A percentile compares a stretch with the other conserved stretches of the same genome.
Conservation (phyloP, 192 early-diverging fungal species). For the Backusella australiensis region DNA sequence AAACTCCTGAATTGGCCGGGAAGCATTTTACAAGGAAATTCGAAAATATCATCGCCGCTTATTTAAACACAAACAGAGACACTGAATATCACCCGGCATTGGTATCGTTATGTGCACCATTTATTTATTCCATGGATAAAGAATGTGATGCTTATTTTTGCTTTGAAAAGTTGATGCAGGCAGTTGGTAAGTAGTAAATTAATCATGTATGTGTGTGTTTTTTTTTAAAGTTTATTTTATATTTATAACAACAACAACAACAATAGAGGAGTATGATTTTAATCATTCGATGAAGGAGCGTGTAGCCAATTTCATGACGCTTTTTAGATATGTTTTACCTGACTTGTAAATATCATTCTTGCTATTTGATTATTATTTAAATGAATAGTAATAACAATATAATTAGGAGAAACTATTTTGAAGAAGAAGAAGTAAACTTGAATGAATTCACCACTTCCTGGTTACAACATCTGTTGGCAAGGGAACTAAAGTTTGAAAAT, state of each 20-base stretch:
- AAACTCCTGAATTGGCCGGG: conserved; percentile 32
- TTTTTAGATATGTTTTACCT: conserved; percentile 80
- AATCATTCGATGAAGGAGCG: conserved; percentile 66
- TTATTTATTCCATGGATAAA: conserved; percentile 67
- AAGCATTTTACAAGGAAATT: conserved; percentile 46
- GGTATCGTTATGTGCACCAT: conserved; percentile 79
- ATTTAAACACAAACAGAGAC: conserved; percentile 74
- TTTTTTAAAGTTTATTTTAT: neutral
- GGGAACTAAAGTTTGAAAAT: conserved; percentile 81
- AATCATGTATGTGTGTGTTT: neutral
- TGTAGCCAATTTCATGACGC: conserved; percentile 83
- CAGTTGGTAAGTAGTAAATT: conserved; percentile 50
- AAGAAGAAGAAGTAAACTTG: conserved; percentile 90
- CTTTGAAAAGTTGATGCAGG: conserved; percentile 74
- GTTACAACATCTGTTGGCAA: conserved; percentile 76
- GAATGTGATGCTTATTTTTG: conserved; percentile 83
- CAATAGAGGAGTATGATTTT: conserved; percentile 66
- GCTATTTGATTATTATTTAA: neutral
- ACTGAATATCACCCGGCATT: conserved; percentile 76
- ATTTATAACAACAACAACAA: neutral
- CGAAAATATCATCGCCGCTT: conserved; percentile 86
- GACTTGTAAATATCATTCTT: conserved; percentile 66
- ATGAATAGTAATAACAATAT: neutral
- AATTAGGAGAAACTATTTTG: conserved; percentile 78
- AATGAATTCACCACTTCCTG: conserved; percentile 86